A percentile compares a stretch with the other conserved stretches of the same genome.
phyloP scores from a whole-genome alignment of 2,329 filamentous ascomycete genomes.

The Claviceps maximensis region DNA sequence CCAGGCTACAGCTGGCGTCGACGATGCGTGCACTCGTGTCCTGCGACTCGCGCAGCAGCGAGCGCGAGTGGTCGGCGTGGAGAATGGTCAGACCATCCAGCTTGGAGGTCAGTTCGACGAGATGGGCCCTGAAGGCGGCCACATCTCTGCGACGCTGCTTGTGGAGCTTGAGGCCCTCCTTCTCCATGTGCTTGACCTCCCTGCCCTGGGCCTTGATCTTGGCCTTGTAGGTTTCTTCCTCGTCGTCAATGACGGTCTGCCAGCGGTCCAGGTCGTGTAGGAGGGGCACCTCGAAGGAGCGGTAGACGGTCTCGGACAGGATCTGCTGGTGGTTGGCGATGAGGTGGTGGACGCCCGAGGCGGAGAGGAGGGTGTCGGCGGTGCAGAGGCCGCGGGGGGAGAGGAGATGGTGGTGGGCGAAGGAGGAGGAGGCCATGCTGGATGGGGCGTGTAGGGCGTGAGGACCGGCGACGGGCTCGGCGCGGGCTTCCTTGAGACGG shows the following conservation, averaged over 20 bases:
- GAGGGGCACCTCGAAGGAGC: conserved; percentile 53
- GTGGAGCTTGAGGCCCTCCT: conserved; percentile 50
- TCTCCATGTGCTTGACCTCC: conserved; percentile 51
- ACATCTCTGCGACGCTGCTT: conserved; percentile 47
- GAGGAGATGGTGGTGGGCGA: conserved; percentile 24
- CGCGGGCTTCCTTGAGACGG: conserved; percentile 52
- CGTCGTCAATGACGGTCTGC: conserved; percentile 49
- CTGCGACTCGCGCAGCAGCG: conserved; percentile 48
- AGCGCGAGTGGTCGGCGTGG: conserved; percentile 47
- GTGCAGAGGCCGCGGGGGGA: conserved; percentile 36
- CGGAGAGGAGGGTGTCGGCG: conserved; percentile 47
- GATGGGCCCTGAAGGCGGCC: conserved; percentile 46
- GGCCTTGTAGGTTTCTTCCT: conserved; percentile 46
- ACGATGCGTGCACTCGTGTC: conserved; percentile 49
- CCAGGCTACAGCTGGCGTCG: conserved; percentile 51
- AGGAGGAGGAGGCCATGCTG: conserved; percentile 32
- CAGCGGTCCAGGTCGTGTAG: conserved; percentile 57
- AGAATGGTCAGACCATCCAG: conserved; percentile 49
- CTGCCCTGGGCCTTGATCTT: conserved; percentile 39
- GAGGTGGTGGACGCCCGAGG: conserved; percentile 52
- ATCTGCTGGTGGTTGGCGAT: conserved; percentile 60
- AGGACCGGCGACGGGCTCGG: conserved; percentile 36
- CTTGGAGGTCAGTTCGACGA: conserved; percentile 48
- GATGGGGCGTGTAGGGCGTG: conserved; percentile 17
- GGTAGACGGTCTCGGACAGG: conserved; percentile 54